These are phyloP conservation scores for Hypsizygus ulmarius DNA, from an alignment of 1,284 basidiomycete species.

Conservation along the genomic window DNA sequence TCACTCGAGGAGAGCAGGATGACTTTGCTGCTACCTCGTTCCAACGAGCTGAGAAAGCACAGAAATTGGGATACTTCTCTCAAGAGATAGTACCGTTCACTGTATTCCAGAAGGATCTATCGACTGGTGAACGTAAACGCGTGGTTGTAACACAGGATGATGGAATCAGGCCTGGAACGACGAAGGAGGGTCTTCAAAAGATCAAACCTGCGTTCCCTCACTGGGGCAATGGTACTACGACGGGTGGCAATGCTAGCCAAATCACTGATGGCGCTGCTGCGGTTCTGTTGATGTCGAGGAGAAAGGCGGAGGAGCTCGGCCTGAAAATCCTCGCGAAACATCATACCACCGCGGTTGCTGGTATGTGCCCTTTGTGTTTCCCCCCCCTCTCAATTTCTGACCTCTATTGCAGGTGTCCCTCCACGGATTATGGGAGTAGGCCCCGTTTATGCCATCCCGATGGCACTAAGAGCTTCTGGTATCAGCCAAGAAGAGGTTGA, in stretches of 20 bases:
- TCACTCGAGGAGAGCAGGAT: slow-evolving; percentile 85
- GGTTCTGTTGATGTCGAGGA: slow-evolving; percentile 82
- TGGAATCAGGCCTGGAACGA: slow-evolving; percentile 78
- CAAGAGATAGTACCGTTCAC: slow-evolving; percentile 83
- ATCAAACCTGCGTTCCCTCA: slow-evolving; percentile 84
- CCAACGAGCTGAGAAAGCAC: slow-evolving; percentile 69
- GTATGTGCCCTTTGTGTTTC: slow-evolving; percentile 33
- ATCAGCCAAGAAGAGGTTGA: slow-evolving; percentile 74
- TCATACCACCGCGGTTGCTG: slow-evolving; percentile 71
- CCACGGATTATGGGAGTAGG: slow-evolving; percentile 87
- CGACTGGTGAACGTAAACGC: slow-evolving; percentile 51
- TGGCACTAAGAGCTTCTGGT: slow-evolving; percentile 62
- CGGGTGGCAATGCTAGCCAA: slow-evolving; percentile 88
- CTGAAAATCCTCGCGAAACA: slow-evolving; percentile 77
- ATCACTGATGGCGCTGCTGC: slow-evolving; percentile 89
- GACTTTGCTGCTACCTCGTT: slow-evolving; percentile 78
- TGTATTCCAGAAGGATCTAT: slow-evolving; percentile 54
- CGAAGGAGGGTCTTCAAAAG: slow-evolving; percentile 65
- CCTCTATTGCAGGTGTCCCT: slow-evolving; percentile 47
- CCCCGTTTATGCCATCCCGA: slow-evolving; percentile 70
- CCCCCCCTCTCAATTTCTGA: background rate
- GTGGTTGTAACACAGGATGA: slow-evolving; percentile 75
- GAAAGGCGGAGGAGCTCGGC: slow-evolving; percentile 79
- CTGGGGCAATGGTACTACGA: slow-evolving; percentile 77
- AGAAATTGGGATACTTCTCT: slow-evolving; percentile 67